These are phyloP conservation scores for Microthyrium microscopicum DNA, from an alignment of 2,329 filamentous ascomycete species.

Conservation along the genomic window DNA sequence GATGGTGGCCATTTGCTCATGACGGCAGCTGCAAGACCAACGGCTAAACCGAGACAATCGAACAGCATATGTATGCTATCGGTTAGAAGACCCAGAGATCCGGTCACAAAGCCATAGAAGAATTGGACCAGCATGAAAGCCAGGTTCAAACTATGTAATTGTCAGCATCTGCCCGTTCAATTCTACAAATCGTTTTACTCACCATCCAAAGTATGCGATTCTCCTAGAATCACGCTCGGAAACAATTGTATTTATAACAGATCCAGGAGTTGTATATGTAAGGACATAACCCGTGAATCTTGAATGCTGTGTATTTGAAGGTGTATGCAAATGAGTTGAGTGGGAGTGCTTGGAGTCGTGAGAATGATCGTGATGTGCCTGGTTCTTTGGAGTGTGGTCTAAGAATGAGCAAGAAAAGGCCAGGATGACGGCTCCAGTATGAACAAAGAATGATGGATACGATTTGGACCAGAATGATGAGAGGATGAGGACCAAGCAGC, in stretches of 20 bases:
- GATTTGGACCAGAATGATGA: background rate
- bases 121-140: constrained; percentile 88
- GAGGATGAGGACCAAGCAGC: background rate
- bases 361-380: background rate
- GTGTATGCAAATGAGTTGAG: background rate
- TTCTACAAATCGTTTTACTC: constrained; percentile 24
- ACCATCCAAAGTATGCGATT: constrained; percentile 96
- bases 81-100: constrained; percentile 84
- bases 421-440: background rate
- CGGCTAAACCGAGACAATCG: constrained; percentile 80
- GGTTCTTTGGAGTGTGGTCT: background rate
- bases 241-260: constrained; percentile 70
- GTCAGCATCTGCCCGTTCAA: background rate
- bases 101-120: constrained; percentile 83
- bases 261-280: constrained; percentile 50
- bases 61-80: constrained; percentile 99
- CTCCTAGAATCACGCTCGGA: constrained; percentile 82
- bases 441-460: background rate
- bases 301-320: constrained; percentile 30
- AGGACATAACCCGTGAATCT: constrained; percentile 57
- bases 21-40: constrained; percentile 80
- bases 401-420: background rate
- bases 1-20: constrained; percentile 95
- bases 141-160: constrained; percentile 59
- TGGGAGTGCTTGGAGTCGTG: background rate